Base-by-base conservation (phyloP, 2,329 filamentous ascomycete species). In the Fusarium liriodendri region DNA sequence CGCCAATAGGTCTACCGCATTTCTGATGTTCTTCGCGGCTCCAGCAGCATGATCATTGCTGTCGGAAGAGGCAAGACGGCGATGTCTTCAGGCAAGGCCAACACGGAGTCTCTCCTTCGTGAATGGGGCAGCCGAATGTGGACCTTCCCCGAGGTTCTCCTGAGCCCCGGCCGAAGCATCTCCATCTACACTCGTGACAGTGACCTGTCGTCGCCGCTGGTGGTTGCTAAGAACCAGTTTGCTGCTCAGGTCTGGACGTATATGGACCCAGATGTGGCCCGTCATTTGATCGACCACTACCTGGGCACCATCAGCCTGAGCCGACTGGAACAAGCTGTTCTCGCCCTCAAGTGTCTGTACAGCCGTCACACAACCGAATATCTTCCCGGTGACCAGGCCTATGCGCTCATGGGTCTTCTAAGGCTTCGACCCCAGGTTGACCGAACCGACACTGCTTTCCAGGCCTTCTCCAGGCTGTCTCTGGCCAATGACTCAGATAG, bases 331-430 rank as follows among this genome's bases (percentile, higher is more conserved):
- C 79, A 83, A 14, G 75, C 79, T 22, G 77, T 79, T 2, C 67
- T 80, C 1, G 76, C 78, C 0, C 72, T 83, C 16, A 74, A 75
- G 29, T 83, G 82, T 40, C 71, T 84, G 4, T 80, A 78, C 25
- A 76, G 71, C 50, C 76, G 80, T 2, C 27, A 76, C 8, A 79
- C 79, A 16, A 73, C 64, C 0, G 66, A 75, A 45, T 72, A 76
- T 29, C 70, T 78, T 18, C 62, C 74, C 2, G 81, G 81, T 32
- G 82, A 84, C 37, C 79, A 78, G 32, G 77, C 79, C 3, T 84
- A 84, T 54, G 82, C 79, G 1, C 76, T 84, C 2, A 83, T 83
- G 81, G 81, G 82, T 25, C 77, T 84, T 25, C 66, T 83, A 42
- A 76, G 79, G 10, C 64, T 80, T 42, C 77, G 81, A 3, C 81